phyloP scores from a whole-genome alignment of 306 rosid species.

The Sesbania bispinosa region DNA sequence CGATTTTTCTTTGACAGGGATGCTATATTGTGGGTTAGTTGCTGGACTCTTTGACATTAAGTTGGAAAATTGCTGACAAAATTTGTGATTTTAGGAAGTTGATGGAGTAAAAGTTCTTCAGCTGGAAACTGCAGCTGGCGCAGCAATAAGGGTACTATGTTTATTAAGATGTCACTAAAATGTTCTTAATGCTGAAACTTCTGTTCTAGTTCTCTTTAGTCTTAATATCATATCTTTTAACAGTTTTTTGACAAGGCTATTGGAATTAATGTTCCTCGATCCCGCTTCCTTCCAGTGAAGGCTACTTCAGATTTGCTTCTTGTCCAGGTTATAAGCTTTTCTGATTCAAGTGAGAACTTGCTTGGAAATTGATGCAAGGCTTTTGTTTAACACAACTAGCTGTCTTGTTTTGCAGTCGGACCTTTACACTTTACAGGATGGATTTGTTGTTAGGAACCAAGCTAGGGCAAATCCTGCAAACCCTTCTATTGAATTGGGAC shows the following conservation, averaged over 20 bases:
- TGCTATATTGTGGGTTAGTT: neutral
- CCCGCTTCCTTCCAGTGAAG: conserved; percentile 94
- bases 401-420: conserved; percentile 60
- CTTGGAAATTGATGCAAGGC: neutral
- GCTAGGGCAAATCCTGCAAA: conserved; percentile 69
- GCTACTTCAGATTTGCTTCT: conserved; percentile 95
- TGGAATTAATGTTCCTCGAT: conserved; percentile 81
- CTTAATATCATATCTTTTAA: neutral
- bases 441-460: conserved; percentile 54
- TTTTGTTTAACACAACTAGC: neutral
- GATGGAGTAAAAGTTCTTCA: conserved; percentile 89
- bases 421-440: conserved; percentile 71
- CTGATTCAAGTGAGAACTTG: neutral
- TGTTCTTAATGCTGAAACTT: neutral
- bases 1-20: neutral
- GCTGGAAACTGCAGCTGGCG: conserved; percentile 97
- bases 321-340: conserved; percentile 56
- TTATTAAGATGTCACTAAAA: neutral
- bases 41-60: neutral
- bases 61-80: conserved; percentile 22
- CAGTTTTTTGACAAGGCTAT: conserved; percentile 84
- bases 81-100: conserved; percentile 60
- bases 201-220: neutral
- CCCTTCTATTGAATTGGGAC: conserved; percentile 85
- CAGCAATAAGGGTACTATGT: conserved; percentile 74